Evolutionary conservation across 352 stramenopile genomes (phyloP).

Genomic region (Phytophthora syringae): DNA sequence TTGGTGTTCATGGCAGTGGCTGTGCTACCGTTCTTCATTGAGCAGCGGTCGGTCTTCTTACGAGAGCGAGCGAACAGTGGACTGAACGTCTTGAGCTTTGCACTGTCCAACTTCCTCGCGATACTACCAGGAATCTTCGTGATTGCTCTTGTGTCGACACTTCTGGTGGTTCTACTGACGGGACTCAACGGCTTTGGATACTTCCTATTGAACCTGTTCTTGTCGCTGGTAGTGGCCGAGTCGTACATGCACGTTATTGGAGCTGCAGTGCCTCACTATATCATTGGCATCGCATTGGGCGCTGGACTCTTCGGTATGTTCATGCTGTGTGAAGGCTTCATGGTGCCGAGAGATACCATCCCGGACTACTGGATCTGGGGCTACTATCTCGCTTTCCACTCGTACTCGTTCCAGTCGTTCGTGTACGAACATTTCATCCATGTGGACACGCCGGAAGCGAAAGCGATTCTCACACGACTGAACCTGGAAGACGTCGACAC

Average conservation of each 20-base stretch:
- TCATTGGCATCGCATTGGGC: conserved; percentile 77
- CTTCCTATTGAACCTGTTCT: conserved; percentile 69
- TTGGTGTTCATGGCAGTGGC: conserved; percentile 91
- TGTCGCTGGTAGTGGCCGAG: conserved; percentile 75
- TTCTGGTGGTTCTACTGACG: conserved; percentile 50
- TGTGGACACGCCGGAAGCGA: conserved; percentile 1
- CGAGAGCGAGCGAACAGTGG: conserved; percentile 56
- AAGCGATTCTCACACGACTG: conserved; percentile 39
- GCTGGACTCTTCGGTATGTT: conserved; percentile 83
- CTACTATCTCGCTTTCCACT: conserved; percentile 83
- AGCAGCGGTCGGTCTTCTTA: conserved; percentile 82
- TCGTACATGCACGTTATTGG: conserved; percentile 75
- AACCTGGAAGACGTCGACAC: conserved; percentile 55
- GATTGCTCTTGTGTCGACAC: conserved; percentile 56
- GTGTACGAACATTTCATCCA: conserved; percentile 74
- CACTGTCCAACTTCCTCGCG: conserved; percentile 64
- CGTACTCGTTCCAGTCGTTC: conserved; percentile 79
- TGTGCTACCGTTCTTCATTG: conserved; percentile 82
- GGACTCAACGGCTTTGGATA: conserved; percentile 54
- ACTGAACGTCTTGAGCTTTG: conserved; percentile 76
- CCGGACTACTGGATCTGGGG: conserved; percentile 73
- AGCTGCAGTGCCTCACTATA: conserved; percentile 72
- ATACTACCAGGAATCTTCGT: conserved; percentile 65
- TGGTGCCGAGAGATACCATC: conserved; percentile 60
- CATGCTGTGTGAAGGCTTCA: conserved; percentile 81